A percentile compares a stretch with the other conserved stretches of the same genome.
These are phyloP conservation scores for Phytopythium aichiense DNA, from an alignment of 352 stramenopile genomes.

Conservation along the genomic window DNA sequence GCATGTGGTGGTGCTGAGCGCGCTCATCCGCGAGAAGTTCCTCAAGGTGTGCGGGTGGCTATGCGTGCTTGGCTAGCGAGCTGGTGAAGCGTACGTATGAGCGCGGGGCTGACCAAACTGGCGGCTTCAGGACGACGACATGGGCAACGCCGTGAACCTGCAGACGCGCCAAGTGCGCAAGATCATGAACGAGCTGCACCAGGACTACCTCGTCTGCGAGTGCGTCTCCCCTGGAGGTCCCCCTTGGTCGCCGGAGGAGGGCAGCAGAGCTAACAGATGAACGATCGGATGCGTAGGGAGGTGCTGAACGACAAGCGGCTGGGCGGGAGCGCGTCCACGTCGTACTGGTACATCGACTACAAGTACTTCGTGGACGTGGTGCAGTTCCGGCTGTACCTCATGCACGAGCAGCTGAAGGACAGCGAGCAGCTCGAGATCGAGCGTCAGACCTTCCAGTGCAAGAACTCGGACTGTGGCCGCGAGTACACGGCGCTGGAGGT, in stretches of 20 bases:
- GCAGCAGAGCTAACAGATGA: no score
- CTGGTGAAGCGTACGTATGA: not conserved
- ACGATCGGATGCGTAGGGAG: slow-evolving; percentile 32
- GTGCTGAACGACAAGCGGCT: slow-evolving; percentile 85
- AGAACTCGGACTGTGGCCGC: slow-evolving; percentile 76
- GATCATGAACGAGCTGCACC: slow-evolving; percentile 86
- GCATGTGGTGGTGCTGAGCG: slow-evolving; percentile 82
- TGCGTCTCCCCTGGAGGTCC: slow-evolving; percentile 18
- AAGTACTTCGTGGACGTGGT: slow-evolving; percentile 91
- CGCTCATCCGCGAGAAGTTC: slow-evolving; percentile 84
- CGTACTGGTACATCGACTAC: slow-evolving; percentile 92
- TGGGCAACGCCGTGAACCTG: slow-evolving; percentile 84
- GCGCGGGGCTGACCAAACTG: not conserved
- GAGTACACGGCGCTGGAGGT: slow-evolving; percentile 87
- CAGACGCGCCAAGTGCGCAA: slow-evolving; percentile 87
- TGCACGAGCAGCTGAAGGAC: slow-evolving; percentile 85
- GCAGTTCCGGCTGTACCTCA: slow-evolving; percentile 84
- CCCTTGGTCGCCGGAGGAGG: no score
- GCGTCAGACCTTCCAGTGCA: slow-evolving; percentile 84
- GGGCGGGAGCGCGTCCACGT: slow-evolving; percentile 82
- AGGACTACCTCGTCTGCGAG: slow-evolving; percentile 85
- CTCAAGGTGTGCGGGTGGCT: slow-evolving; percentile 50
- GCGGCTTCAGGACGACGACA: slow-evolving; percentile 68
- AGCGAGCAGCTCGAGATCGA: slow-evolving; percentile 85
- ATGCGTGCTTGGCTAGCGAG: no score